Evolutionary conservation across 306 rosid species (phyloP).

Genomic region (Quercus engelmannii): DNA sequence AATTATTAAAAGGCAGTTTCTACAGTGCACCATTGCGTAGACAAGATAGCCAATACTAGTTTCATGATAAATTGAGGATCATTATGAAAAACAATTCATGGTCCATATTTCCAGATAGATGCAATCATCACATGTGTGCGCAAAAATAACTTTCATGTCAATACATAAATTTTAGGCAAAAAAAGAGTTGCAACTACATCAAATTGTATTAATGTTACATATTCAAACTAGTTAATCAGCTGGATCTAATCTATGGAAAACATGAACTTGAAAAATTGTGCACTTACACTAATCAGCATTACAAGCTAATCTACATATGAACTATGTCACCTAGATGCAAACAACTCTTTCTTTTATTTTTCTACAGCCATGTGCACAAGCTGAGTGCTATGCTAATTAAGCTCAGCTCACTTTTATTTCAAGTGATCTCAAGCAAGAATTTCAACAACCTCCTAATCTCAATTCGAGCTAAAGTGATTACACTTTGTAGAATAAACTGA

Average conservation of each 20-base stretch:
- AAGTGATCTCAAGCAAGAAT: background rate
- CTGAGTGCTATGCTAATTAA: background rate
- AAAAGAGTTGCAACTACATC: slow-evolving; percentile 8
- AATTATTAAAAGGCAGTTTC: slow-evolving; percentile 20
- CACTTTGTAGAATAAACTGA: background rate
- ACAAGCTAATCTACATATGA: too few relatives aligned
- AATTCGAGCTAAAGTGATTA: background rate
- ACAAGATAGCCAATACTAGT: slow-evolving; percentile 2
- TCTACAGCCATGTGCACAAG: background rate
- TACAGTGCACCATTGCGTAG: background rate
- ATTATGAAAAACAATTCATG: background rate
- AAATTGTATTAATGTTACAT: slow-evolving; percentile 11
- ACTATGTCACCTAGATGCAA: too few relatives aligned
- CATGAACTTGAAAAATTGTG: too few relatives aligned
- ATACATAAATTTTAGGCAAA: background rate
- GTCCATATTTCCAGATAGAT: slow-evolving; percentile 4
- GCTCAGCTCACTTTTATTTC: background rate
- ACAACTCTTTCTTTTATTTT: background rate
- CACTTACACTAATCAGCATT: too few relatives aligned
- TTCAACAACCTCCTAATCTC: background rate
- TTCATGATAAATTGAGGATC: slow-evolving; percentile 4
- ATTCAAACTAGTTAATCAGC: slow-evolving; percentile 1
- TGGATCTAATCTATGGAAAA: slow-evolving; percentile 7
- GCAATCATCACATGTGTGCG: background rate
- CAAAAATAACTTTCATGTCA: slow-evolving; percentile 7